These are phyloP conservation scores for Suhomyces wounanorum DNA, from an alignment of 1,139 yeast species.

Conservation along the genomic window DNA sequence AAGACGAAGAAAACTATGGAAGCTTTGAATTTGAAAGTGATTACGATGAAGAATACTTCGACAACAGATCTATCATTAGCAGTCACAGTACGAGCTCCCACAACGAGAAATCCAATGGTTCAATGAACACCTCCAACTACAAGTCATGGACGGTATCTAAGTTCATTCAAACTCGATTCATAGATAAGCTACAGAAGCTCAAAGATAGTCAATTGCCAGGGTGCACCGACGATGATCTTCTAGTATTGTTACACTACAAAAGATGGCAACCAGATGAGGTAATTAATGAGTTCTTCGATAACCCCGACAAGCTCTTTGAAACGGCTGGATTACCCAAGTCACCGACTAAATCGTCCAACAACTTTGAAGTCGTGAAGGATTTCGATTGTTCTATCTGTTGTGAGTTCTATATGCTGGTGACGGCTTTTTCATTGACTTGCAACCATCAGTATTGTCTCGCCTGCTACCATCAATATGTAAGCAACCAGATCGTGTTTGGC, in stretches of 20 bases:
- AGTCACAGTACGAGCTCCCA: slow-evolving; percentile 4
- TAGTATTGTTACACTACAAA: slow-evolving; percentile 56
- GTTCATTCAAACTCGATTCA: slow-evolving; percentile 25
- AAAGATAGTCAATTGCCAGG: slow-evolving; percentile 30
- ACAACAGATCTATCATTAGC: slow-evolving; percentile 8
- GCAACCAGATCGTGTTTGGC: slow-evolving; percentile 53
- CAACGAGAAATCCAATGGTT: neutral
- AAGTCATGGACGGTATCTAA: slow-evolving; percentile 31
- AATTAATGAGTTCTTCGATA: slow-evolving; percentile 65
- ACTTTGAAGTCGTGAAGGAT: slow-evolving; percentile 17
- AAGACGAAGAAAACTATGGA: slow-evolving; percentile 8
- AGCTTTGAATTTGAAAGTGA: slow-evolving; percentile 18
- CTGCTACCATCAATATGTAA: slow-evolving; percentile 67
- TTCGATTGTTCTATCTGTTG: slow-evolving; percentile 73
- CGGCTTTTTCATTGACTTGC: slow-evolving; percentile 62
- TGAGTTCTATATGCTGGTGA: slow-evolving; percentile 43
- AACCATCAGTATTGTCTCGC: slow-evolving; percentile 66
- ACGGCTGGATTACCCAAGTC: slow-evolving; percentile 50
- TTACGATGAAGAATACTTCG: slow-evolving; percentile 13
- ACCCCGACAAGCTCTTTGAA: slow-evolving; percentile 43
- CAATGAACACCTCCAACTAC: slow-evolving; percentile 3
- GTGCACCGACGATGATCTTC: slow-evolving; percentile 43
- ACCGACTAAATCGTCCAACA: slow-evolving; percentile 18
- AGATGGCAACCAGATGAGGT: slow-evolving; percentile 78
- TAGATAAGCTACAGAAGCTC: slow-evolving; percentile 20